A percentile compares a stretch with the other conserved stretches of the same genome.
phyloP scores from a whole-genome alignment of 1,284 basidiomycete genomes.

The Cerrena zonata region DNA sequence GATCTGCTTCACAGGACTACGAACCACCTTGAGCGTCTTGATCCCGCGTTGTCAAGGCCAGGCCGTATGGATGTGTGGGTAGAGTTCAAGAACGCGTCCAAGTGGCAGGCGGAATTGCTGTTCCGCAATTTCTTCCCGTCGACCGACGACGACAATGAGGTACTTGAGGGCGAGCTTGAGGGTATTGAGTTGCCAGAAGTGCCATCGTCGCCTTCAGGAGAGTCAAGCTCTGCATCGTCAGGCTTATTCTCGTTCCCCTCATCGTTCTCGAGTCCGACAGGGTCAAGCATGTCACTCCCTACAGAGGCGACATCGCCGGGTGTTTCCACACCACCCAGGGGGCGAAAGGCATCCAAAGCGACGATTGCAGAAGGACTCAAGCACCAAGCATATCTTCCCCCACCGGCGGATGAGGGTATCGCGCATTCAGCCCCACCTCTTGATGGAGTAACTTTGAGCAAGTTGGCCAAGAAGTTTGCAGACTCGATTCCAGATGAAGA shows the following conservation, averaged over 20 bases:
- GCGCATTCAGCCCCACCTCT: conserved; percentile 58
- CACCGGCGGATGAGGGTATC: conserved; percentile 56
- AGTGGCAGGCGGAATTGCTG: conserved; percentile 74
- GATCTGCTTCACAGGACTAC: conserved; percentile 48
- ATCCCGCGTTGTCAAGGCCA: conserved; percentile 77
- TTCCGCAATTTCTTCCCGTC: conserved; percentile 85
- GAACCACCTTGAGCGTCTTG: conserved; percentile 78
- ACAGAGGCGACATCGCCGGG: conserved; percentile 11
- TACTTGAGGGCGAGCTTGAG: conserved; percentile 45
- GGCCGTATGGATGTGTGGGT: conserved; percentile 88
- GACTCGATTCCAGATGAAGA: conserved; percentile 71
- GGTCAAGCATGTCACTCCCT: conserved; percentile 22
- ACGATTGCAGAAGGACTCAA: conserved; percentile 33
- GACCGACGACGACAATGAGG: conserved; percentile 42
- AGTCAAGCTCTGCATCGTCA: conserved; percentile 26
- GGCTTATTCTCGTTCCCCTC: conserved; percentile 25
- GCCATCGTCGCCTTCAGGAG: conserved; percentile 27
- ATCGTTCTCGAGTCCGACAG: conserved; percentile 19
- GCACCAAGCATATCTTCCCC: conserved; percentile 59
- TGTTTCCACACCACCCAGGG: conserved; percentile 16
- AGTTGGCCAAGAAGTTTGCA: conserved; percentile 68
- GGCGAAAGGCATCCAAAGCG: conserved; percentile 14
- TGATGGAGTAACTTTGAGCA: conserved; percentile 52
- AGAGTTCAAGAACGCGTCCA: conserved; percentile 78
- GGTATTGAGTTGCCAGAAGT: conserved; percentile 39